Evolutionary conservation across 129 eudicot genomes (phyloP), one percentile per base, ranked within the genome.

Genomic region (Saposhnikovia divaricata): DNA sequence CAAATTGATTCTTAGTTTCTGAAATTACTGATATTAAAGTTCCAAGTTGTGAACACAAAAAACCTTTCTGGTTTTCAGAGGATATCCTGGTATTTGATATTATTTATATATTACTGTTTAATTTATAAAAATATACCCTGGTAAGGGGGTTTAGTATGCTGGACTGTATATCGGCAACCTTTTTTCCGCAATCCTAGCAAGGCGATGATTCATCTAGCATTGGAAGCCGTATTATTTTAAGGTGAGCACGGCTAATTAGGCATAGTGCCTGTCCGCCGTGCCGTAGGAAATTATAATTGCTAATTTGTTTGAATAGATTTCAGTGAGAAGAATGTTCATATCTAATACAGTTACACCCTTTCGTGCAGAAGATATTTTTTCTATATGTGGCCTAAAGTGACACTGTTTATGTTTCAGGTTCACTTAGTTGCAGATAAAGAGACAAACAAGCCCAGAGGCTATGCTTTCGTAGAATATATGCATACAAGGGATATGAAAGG

Each of bases 221-320:
- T 87, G 88, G 93, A 81, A 90, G 95, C 93, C 78, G 46, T 92
- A 45, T 90, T 75, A 78, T 78, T 82, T 59, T 87, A 95, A 96
- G 97, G 99, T 92, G 99, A 90, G 98, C 99, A 91, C 93, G 97
- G 98, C 97, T 92, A 89, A 86, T 84, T 82, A 88, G 99, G 98
- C 91, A 77, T 89, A 80, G 79, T 81, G 98, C 99, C 98, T 85
- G 88, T 85, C 82, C 91, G 99, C 98, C 97, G 97, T 96, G 97
- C 98, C 92, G 31, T 90, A 87, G 93, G 94, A 84, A 80, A 86
- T 83, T 82, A 68, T 75, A 73, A 77, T 76, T 79, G 63, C 81
- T 68, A 80, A 86, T 77, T 47, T 46, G 78, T 53, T 81, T 71
- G 38, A 45, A 21, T 80, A 47, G 75, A 77, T 57, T 66, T 78